Evolutionary conservation across 345 rosid species (phyloP).

Genomic region (Nasturtium officinale): DNA sequence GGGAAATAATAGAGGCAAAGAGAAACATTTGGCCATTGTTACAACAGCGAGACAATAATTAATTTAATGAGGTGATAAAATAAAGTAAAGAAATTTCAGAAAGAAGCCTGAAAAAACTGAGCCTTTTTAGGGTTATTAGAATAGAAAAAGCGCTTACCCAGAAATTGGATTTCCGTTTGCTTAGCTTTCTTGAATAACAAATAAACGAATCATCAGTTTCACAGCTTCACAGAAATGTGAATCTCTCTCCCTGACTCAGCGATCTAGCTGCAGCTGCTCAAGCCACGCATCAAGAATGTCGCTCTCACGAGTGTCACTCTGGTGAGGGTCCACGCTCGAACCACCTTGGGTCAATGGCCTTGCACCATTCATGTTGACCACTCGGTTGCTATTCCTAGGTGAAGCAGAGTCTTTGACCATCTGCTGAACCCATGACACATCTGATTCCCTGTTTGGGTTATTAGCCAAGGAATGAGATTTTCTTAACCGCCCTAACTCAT

Average conservation of each 20-base stretch:
- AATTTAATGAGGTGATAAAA: constrained; percentile 41
- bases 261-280: constrained; percentile 80
- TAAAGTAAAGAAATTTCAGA: constrained; percentile 28
- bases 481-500: constrained; percentile 54
- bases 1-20: constrained; percentile 31
- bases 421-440: constrained; percentile 82
- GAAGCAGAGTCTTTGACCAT: constrained; percentile 72
- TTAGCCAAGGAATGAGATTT: constrained; percentile 59
- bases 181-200: constrained; percentile 38
- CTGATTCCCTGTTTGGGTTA: constrained; percentile 65
- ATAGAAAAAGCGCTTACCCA: constrained; percentile 40
- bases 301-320: constrained; percentile 48
- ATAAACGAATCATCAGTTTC: constrained; percentile 44
- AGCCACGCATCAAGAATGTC: constrained; percentile 69
- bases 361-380: constrained; percentile 41
- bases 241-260: constrained; percentile 64
- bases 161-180: constrained; percentile 20
- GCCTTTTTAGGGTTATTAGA: constrained; percentile 36
- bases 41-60: constrained; percentile 35
- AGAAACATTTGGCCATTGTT: constrained; percentile 34
- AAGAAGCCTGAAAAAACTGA: constrained; percentile 40
- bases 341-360: constrained; percentile 44
- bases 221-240: constrained; percentile 40
- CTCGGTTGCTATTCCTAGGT: constrained; percentile 50
- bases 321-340: constrained; percentile 42